A percentile compares a stretch with the other conserved stretches of the same genome.
phyloP scores from a whole-genome alignment of 371 early-diverging fungal genomes.

The Thermomucor indicae-seudaticae region DNA sequence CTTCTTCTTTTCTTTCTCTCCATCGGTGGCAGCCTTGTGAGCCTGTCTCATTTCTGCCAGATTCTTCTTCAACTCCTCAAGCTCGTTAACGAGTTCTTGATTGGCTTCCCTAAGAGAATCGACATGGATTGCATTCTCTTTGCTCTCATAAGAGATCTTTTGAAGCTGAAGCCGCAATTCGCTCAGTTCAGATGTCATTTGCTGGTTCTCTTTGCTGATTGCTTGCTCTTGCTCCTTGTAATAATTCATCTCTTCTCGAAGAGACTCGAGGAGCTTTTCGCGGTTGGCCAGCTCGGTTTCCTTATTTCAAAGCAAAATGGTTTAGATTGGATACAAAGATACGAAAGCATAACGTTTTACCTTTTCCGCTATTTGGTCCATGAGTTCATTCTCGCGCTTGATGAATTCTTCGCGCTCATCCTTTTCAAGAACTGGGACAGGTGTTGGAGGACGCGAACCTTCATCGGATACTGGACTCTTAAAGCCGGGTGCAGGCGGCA shows the following conservation, averaged over 20 bases:
- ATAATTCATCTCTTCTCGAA: constrained; percentile 63
- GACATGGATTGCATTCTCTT: constrained; percentile 77
- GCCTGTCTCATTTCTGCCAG: constrained; percentile 36
- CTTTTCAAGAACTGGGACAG: constrained; percentile 66
- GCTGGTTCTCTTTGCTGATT: constrained; percentile 69
- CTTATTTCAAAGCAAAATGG: no score
- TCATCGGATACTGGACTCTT: constrained; percentile 40
- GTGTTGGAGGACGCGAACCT: constrained; percentile 71
- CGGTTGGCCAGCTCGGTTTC: constrained; percentile 61
- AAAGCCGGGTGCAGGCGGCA: constrained; percentile 46
- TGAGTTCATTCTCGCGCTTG: constrained; percentile 89
- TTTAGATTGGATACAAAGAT: no score
- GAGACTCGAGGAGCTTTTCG: constrained; percentile 49
- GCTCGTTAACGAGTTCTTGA: constrained; percentile 59
- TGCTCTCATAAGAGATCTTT: constrained; percentile 79
- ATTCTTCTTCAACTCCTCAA: constrained; percentile 68
- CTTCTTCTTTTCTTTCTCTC: constrained; percentile 75
- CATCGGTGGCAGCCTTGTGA: constrained; percentile 46
- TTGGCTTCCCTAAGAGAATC: constrained; percentile 86
- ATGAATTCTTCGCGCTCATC: constrained; percentile 94
- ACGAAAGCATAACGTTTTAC: no score
- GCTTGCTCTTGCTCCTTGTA: constrained; percentile 60
- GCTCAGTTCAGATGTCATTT: constrained; percentile 59
- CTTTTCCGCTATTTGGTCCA: constrained; percentile 86
- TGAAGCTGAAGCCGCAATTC: constrained; percentile 79